A percentile compares a stretch with the other conserved stretches of the same genome.
Conservation (phyloP, 2,329 filamentous ascomycete species). For the Colletotrichum endophyticum region DNA sequence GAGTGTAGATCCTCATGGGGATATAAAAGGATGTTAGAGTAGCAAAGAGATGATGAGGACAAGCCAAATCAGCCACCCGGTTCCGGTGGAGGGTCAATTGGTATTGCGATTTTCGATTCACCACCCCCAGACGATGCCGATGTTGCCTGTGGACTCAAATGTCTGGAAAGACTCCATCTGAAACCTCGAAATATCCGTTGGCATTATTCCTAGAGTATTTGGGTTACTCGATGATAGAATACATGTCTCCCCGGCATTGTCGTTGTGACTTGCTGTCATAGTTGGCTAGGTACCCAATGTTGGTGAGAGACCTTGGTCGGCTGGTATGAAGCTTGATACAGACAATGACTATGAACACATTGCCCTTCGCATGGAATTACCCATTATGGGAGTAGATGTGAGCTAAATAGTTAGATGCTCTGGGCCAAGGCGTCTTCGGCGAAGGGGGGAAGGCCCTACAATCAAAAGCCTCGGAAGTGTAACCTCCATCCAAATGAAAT, state of each 20-base stretch:
- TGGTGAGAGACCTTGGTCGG: not conserved
- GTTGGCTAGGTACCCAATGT: accelerated
- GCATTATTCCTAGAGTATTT: too few relatives aligned
- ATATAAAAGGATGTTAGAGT: not conserved
- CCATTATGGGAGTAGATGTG: accelerated
- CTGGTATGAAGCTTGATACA: not conserved
- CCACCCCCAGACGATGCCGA: too few relatives aligned
- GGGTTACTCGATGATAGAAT: too few relatives aligned
- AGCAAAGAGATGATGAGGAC: not conserved
- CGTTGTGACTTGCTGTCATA: accelerated
- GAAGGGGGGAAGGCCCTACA: not conserved
- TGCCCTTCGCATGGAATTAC: too few relatives aligned
- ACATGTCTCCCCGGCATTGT: accelerated
- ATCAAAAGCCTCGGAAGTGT: not conserved
- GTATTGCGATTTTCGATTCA: too few relatives aligned
- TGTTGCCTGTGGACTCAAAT: not conserved
- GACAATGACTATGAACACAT: accelerated
- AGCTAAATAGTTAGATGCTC: not conserved
- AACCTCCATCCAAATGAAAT: not conserved
- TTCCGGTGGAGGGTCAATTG: too few relatives aligned
- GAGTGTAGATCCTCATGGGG: not conserved
- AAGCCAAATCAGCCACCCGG: not conserved
- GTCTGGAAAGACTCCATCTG: accelerated
- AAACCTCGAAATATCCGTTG: not conserved
- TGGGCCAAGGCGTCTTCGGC: accelerated